Evolutionary conservation across 345 rosid genomes (phyloP).

Genomic region (Geranium brycei): DNA sequence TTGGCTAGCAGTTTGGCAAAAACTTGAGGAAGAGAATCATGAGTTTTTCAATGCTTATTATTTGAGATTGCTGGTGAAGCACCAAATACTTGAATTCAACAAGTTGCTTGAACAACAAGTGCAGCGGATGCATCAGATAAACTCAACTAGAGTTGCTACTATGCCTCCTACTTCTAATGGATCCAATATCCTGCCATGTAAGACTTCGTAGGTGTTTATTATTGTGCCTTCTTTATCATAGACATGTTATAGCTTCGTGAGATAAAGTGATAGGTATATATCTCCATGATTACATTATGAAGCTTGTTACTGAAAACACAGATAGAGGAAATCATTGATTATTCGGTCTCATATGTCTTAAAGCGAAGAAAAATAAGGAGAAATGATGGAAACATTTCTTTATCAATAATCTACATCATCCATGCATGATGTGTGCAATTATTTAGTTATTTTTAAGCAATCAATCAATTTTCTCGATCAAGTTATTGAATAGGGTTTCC

Average conservation of each 20-base stretch:
- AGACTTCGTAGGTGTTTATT: constrained; percentile 17
- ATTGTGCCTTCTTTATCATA: background rate
- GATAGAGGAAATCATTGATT: too few relatives aligned
- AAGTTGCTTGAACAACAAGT: constrained; percentile 90
- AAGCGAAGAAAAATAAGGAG: too few relatives aligned
- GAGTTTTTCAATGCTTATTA: constrained; percentile 90
- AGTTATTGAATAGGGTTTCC: too few relatives aligned
- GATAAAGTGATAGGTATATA: too few relatives aligned
- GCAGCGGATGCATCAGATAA: constrained; percentile 64
- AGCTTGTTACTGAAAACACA: too few relatives aligned
- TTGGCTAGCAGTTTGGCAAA: constrained; percentile 80
- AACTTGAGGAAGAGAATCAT: constrained; percentile 93
- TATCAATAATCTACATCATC: too few relatives aligned
- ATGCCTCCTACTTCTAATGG: constrained; percentile 64
- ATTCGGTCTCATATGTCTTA: too few relatives aligned
- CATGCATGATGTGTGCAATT: too few relatives aligned
- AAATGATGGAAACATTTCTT: too few relatives aligned
- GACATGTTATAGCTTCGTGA: too few relatives aligned
- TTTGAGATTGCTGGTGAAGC: constrained; percentile 78
- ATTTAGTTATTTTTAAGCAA: too few relatives aligned
- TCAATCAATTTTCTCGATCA: background rate
- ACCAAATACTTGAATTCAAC: constrained; percentile 85
- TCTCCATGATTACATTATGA: too few relatives aligned
- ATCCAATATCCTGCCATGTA: constrained; percentile 61
- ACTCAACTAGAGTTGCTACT: constrained; percentile 41